These are phyloP conservation scores for Colletotrichum chlorophyti DNA, from an alignment of 2,329 filamentous ascomycete genomes.

Conservation along the genomic window DNA sequence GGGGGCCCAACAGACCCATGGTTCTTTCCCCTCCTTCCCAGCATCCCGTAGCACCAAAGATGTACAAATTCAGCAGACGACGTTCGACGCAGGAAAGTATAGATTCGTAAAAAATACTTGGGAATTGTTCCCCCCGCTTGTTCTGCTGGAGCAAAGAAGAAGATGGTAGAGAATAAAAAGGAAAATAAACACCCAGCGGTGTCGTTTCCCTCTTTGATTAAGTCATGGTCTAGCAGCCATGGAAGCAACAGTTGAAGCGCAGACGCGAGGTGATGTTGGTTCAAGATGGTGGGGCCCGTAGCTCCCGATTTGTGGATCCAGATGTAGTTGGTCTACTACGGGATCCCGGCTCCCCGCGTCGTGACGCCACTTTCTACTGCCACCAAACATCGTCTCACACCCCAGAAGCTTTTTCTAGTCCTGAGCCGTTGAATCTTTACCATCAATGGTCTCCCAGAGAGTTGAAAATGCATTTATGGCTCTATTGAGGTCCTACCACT, in stretches of 20 bases:
- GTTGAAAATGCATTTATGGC: conserved; percentile 20
- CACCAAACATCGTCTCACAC: not conserved
- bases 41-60: too few relatives aligned
- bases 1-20: too few relatives aligned
- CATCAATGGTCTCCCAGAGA: conserved; percentile 6
- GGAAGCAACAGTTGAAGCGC: too few relatives aligned
- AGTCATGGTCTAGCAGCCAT: not conserved
- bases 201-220: not conserved
- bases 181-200: too few relatives aligned
- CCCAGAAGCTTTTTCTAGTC: not conserved
- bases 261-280: not conserved
- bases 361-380: conserved; percentile 18
- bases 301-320: not conserved
- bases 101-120: too few relatives aligned
- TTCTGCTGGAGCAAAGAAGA: too few relatives aligned
- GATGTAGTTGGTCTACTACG: not conserved
- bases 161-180: not conserved
- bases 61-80: too few relatives aligned
- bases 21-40: too few relatives aligned
- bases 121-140: too few relatives aligned
- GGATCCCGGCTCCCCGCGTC: conserved; percentile 1
- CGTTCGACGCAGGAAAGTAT: too few relatives aligned
- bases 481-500: conserved; percentile 24
- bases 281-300: not conserved
- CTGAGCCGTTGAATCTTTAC: not conserved